Percentiles rank a stretch among this genome's conserved stretches.
These are phyloP conservation scores for Fusarium tanahbumbuense DNA, from an alignment of 2,329 filamentous ascomycete genomes.

Conservation along the genomic window DNA sequence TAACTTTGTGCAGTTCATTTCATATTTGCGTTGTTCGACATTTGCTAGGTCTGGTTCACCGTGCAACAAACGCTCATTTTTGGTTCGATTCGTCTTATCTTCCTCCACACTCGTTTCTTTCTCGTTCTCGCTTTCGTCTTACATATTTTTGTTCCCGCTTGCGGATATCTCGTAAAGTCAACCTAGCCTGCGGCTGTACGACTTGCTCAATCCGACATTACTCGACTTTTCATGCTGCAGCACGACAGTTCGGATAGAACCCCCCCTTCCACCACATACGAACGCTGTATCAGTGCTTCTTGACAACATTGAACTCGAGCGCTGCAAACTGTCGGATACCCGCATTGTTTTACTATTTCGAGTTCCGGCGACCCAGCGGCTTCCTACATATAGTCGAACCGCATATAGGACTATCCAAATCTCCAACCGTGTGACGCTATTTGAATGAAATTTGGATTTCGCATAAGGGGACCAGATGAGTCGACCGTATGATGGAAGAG, in stretches of 20 bases:
- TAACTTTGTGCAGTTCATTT: slow-evolving; percentile 38
- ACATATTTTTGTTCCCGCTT: slow-evolving; percentile 7
- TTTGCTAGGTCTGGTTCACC: slow-evolving; percentile 43
- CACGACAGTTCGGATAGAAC: slow-evolving; percentile 40
- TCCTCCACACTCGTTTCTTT: slow-evolving; percentile 36
- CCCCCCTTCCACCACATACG: slow-evolving; percentile 39
- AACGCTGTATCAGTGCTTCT: slow-evolving; percentile 31
- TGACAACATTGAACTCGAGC: slow-evolving; percentile 17
- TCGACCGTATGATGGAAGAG: slow-evolving; percentile 65
- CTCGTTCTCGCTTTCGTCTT: slow-evolving; percentile 19
- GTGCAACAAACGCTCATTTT: slow-evolving; percentile 39
- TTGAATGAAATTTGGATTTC: slow-evolving; percentile 38
- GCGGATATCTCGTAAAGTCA: slow-evolving; percentile 32
- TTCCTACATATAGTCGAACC: slow-evolving; percentile 43
- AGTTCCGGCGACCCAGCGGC: slow-evolving; percentile 28
- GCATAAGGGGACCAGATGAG: slow-evolving; percentile 61
- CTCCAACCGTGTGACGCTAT: slow-evolving; percentile 26
- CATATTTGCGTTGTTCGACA: slow-evolving; percentile 35
- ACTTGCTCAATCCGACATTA: slow-evolving; percentile 35
- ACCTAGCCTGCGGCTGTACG: slow-evolving; percentile 37
- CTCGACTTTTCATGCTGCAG: slow-evolving; percentile 43
- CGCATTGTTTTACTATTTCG: slow-evolving; percentile 23
- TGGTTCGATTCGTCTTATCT: slow-evolving; percentile 35
- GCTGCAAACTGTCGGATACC: slow-evolving; percentile 33
- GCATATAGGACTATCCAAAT: slow-evolving; percentile 30